Evolutionary conservation across 345 rosid species (phyloP), one percentile per base, ranked within the genome.

Genomic region (Populus davidiana): DNA sequence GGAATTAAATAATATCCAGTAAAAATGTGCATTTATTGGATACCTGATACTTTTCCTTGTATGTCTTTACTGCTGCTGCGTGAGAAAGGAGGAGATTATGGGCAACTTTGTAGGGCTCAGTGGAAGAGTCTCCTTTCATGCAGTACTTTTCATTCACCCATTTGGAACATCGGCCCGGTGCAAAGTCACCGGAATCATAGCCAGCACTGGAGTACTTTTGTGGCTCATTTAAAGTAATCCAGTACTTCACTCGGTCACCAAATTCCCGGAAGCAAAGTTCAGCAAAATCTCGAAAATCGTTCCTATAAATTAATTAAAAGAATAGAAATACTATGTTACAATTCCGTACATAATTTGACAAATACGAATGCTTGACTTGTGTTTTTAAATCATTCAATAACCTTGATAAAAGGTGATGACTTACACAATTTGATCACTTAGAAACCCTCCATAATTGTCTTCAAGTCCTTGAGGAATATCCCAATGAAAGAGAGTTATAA

Each of bases 121-220:
- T 47, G 50, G 50, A 12, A 47, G 50, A 47, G 18, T 47, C 0
- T 47, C 50, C 50, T 3, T 47, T 47, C 3, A 2, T 47, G 50
- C 50, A 47, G 50, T 47, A 47, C 50, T 4, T 47, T 47, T 47
- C 50, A 47, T 47, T 47, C 16, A 47, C 18, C 50, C 50, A 47
- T 13, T 12, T 12, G 18, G 50, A 47, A 14, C 50, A 78, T 75
- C 14, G 82, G 49, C 84, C 84, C 71, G 75, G 85, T 6, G 85
- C 87, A 38, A 77, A 73, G 50, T 56, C 72, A 6, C 89, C 89
- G 18, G 64, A 65, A 35, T 82, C 87, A n/a, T 86, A 84, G 33
- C 85, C 87, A 74, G 33, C 25, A 23, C 35, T 20, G 5, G 31
- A 20, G 17, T 9, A 72, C 41, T 44, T 20, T 25, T 29, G 38